Percentiles rank a stretch among this genome's conserved stretches.
phyloP scores from a whole-genome alignment of 2,329 filamentous ascomycete genomes.

The Colletotrichum limetticola region DNA sequence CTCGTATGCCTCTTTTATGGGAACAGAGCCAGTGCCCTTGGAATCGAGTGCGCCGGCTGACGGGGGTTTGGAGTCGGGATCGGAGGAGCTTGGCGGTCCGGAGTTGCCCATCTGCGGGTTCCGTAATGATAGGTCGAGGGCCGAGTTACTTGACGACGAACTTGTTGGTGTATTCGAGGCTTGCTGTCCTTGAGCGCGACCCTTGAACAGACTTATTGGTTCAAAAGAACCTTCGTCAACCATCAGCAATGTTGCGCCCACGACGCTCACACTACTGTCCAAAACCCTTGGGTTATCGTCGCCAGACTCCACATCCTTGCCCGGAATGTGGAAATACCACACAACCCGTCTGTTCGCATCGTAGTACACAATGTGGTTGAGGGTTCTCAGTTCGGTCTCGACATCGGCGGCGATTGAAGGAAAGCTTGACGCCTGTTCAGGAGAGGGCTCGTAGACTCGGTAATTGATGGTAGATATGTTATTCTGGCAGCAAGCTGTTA shows the following conservation, averaged over 20 bases:
- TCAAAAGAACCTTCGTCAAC: slow-evolving; percentile 64
- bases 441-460: slow-evolving; percentile 63
- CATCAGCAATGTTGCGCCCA: slow-evolving; percentile 55
- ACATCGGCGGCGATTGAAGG: slow-evolving; percentile 60
- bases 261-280: slow-evolving; percentile 53
- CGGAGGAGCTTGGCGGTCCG: slow-evolving; percentile 41
- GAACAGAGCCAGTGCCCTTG: slow-evolving; percentile 47
- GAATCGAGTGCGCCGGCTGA: slow-evolving; percentile 42
- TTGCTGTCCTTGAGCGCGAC: slow-evolving; percentile 51
- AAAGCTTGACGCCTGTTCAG: slow-evolving; percentile 55
- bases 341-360: slow-evolving; percentile 61
- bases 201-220: slow-evolving; percentile 59
- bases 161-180: slow-evolving; percentile 57
- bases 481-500: slow-evolving; percentile 51
- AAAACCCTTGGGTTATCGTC: slow-evolving; percentile 40
- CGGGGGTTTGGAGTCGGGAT: slow-evolving; percentile 39
- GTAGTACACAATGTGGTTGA: slow-evolving; percentile 64
- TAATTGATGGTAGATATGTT: slow-evolving; percentile 66
- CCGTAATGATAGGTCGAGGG: slow-evolving; percentile 50
- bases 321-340: slow-evolving; percentile 64
- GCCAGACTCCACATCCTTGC: slow-evolving; percentile 49
- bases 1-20: slow-evolving; percentile 61
- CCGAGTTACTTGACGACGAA: slow-evolving; percentile 54
- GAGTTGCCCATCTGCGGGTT: slow-evolving; percentile 36
- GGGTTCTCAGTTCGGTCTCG: slow-evolving; percentile 60